Evolutionary conservation across 73 alveolate species (phyloP), one percentile per base, ranked within the genome.

Genomic region (Stentor roeselii): DNA sequence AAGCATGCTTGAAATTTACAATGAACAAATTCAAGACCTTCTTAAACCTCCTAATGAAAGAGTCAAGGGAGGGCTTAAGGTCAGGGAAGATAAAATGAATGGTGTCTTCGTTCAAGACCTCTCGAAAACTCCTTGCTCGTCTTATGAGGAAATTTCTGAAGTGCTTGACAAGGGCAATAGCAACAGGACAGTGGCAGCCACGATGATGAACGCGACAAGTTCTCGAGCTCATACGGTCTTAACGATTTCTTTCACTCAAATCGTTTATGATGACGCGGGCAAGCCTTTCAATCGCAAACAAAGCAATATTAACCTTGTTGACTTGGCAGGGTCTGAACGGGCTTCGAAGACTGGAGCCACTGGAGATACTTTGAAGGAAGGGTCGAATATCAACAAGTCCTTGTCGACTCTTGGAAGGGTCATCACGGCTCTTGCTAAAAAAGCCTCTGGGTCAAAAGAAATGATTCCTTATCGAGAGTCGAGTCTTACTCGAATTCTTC

Each of bases 301-400:
- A 76, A 91, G 98, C 39, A 88, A 89, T 75, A 91, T 96, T 35
- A 92, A 92, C 67, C 84, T 96, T 82, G 99, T 95, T 42, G 98
- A 96, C 90, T 82, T 96, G 59, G 99, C 99, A 60, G 98, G 99
- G 6, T 76, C 94, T 36, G 99, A 96, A 80, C 86, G 97, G 82
- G 95, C 97, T 38, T 91, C 95, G 1, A 86, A 92, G 36, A 95
- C 99, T 42, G 98, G 98, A 3, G 98, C 99, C 0, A 82, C 92
- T 3, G 98, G 98, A 1, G 97, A 90, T 15, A 85, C 95, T 59
- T 83, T 92, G 1, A 78, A 94, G 76, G 99, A 96, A 88, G 98
- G 98, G 0, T 88, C 95, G 31, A 94, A 94, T 76, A 95, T 95
- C 41, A 95, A 95, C 85, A 92, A 93, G 84, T 86, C 93, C 88